Evolutionary conservation across 2,329 filamentous ascomycete species (phyloP).

Genomic region (Geosmithia putterillii): DNA sequence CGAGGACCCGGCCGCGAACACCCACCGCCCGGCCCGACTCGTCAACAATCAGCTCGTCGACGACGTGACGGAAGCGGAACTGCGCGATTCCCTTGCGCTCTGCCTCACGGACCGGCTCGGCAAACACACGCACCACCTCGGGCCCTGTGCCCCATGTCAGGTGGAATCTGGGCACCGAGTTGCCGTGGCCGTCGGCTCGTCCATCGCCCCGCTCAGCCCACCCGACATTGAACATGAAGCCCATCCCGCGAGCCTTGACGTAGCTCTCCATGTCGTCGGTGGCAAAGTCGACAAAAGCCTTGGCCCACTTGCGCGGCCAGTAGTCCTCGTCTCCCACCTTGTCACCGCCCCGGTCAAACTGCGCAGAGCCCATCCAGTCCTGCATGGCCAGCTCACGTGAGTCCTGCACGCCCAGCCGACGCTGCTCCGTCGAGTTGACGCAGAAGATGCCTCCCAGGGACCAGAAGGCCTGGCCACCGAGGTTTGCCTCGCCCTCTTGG

Average conservation of each 20-base stretch:
- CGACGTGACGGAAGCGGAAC: slow-evolving; percentile 43
- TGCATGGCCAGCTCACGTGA: slow-evolving; percentile 42
- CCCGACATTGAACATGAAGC: slow-evolving; percentile 40
- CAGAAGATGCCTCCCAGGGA: slow-evolving; percentile 50
- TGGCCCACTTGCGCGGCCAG: slow-evolving; percentile 50
- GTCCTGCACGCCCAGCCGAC: slow-evolving; percentile 45
- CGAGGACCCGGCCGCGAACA: slow-evolving; percentile 39
- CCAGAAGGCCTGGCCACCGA: slow-evolving; percentile 53
- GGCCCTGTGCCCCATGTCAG: slow-evolving; percentile 49
- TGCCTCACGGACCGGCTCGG: slow-evolving; percentile 41
- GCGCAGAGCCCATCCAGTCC: slow-evolving; percentile 46
- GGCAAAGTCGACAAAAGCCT: slow-evolving; percentile 51
- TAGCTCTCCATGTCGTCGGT: slow-evolving; percentile 46
- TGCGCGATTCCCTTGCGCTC: slow-evolving; percentile 38
- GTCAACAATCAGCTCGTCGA: slow-evolving; percentile 44
- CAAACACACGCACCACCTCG: slow-evolving; percentile 45
- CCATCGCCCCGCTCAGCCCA: slow-evolving; percentile 52
- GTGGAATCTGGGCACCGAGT: slow-evolving; percentile 52
- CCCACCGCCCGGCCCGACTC: slow-evolving; percentile 35
- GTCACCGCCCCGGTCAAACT: slow-evolving; percentile 42
- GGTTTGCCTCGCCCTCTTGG: slow-evolving; percentile 42
- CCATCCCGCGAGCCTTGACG: slow-evolving; percentile 37
- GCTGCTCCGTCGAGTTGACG: slow-evolving; percentile 44
- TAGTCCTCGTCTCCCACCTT: slow-evolving; percentile 26
- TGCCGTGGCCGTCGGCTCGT: slow-evolving; percentile 43